These are phyloP conservation scores for Elongisporangium prolatum DNA, from an alignment of 352 stramenopile species.

Conservation along the genomic window DNA sequence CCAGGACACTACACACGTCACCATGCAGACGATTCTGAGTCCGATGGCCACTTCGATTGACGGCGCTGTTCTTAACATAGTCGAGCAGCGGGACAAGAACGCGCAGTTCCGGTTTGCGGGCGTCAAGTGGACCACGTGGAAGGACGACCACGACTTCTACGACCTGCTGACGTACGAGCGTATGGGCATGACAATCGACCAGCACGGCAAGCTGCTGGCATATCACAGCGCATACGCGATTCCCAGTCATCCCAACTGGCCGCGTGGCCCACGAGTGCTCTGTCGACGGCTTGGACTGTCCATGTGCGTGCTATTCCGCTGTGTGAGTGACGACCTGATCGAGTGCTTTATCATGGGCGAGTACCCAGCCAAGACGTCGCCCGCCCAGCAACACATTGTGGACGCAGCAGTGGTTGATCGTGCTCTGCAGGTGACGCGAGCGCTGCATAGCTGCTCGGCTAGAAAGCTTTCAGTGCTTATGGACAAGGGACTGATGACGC, in stretches of 20 bases:
- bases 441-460: conserved; percentile 27
- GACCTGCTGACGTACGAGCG: conserved; percentile 60
- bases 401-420: conserved; percentile 34
- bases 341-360: conserved; percentile 49
- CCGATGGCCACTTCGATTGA: conserved; percentile 20
- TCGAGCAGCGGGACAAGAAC: conserved; percentile 23
- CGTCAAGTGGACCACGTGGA: conserved; percentile 51
- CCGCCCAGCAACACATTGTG: conserved; percentile 15
- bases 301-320: conserved; percentile 45
- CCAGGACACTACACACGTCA: conserved; percentile 24
- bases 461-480: conserved; percentile 35
- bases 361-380: conserved; percentile 28
- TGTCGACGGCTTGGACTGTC: conserved; percentile 24
- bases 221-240: conserved; percentile 24
- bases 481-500: conserved; percentile 23
- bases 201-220: conserved; percentile 32
- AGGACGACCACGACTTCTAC: conserved; percentile 17
- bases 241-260: conserved; percentile 25
- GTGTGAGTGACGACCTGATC: conserved; percentile 47
- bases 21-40: conserved; percentile 33
- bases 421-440: conserved; percentile 30
- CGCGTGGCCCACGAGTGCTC: conserved; percentile 14
- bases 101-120: conserved; percentile 54
- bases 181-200: conserved; percentile 38
- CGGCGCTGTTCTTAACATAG: conserved; percentile 30